Evolutionary conservation across 768 basidiomycete genomes (phyloP).

Genomic region (Rhizopogon vinicolor): DNA sequence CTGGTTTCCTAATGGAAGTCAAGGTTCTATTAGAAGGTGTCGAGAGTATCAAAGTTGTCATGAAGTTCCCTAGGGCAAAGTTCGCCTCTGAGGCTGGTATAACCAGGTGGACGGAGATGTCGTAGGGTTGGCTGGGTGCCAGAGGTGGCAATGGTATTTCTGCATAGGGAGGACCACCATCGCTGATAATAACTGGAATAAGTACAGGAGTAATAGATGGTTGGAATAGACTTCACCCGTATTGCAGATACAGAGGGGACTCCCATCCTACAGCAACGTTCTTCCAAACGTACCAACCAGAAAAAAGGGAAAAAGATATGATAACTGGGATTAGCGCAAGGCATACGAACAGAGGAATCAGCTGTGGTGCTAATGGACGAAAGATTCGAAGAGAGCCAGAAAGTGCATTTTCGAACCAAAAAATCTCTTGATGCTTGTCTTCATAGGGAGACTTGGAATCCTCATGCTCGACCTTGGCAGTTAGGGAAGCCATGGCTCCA

Average conservation of each 20-base stretch:
- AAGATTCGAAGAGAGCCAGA: slow-evolving; percentile 26
- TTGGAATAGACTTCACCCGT: slow-evolving; percentile 51
- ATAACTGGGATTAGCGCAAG: slow-evolving; percentile 59
- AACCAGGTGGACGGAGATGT: slow-evolving; percentile 60
- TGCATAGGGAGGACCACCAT: slow-evolving; percentile 63
- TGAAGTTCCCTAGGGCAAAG: slow-evolving; percentile 79
- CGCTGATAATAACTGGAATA: slow-evolving; percentile 34
- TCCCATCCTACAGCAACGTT: slow-evolving; percentile 70
- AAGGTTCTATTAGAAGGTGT: slow-evolving; percentile 64
- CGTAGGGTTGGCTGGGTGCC: slow-evolving; percentile 63
- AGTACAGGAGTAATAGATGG: not conserved
- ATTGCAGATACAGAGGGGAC: slow-evolving; percentile 65
- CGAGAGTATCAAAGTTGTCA: slow-evolving; percentile 60
- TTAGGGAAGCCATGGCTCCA: not conserved
- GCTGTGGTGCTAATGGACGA: slow-evolving; percentile 52
- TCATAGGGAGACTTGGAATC: not conserved
- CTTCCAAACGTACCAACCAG: slow-evolving; percentile 74
- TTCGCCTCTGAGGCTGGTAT: slow-evolving; percentile 67
- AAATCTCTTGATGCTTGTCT: too few relatives aligned
- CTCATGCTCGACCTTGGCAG: slow-evolving; percentile 2
- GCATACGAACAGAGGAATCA: slow-evolving; percentile 64
- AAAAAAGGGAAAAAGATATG: slow-evolving; percentile 53
- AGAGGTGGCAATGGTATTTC: slow-evolving; percentile 46
- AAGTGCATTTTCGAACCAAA: not conserved
- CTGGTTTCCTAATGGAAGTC: slow-evolving; percentile 55